phyloP scores from a whole-genome alignment of 805 yeast species.

The Lipomyces chichibuensis region DNA sequence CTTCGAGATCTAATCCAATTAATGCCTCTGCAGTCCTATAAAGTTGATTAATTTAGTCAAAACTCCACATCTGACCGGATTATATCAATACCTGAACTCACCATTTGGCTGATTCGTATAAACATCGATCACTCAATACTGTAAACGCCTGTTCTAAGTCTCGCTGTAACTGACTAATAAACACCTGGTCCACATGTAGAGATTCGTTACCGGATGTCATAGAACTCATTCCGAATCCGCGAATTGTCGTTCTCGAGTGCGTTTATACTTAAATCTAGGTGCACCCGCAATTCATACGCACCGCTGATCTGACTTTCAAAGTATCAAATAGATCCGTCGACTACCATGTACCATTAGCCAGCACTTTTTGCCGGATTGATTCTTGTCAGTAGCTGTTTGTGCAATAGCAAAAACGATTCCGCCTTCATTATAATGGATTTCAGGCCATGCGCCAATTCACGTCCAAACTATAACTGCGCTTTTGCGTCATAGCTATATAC shows the following conservation, averaged over 20 bases:
- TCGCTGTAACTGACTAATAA: slow-evolving; percentile 1
- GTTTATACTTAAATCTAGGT: no score
- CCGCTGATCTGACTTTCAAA: background rate
- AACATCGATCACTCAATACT: slow-evolving; percentile 58
- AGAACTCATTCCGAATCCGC: background rate
- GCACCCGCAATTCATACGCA: background rate
- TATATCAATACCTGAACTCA: slow-evolving; percentile 7
- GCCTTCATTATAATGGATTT: background rate
- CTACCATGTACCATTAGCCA: background rate
- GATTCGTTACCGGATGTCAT: background rate
- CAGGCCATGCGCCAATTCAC: background rate
- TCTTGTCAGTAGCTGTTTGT: background rate
- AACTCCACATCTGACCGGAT: background rate
- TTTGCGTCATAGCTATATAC: background rate
- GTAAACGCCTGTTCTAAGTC: slow-evolving; percentile 49
- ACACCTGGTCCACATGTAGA: background rate
- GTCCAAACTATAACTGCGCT: background rate
- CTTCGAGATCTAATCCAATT: slow-evolving; percentile 52
- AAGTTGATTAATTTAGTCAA: background rate
- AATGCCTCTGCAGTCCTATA: slow-evolving; percentile 70
- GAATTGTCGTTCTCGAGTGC: background rate
- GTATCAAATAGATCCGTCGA: background rate
- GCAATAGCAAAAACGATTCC: background rate
- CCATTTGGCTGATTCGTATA: slow-evolving; percentile 80
- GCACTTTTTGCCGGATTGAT: background rate